These are phyloP conservation scores for Mariannaea elegans DNA, from an alignment of 2,329 filamentous ascomycete species.

Conservation along the genomic window DNA sequence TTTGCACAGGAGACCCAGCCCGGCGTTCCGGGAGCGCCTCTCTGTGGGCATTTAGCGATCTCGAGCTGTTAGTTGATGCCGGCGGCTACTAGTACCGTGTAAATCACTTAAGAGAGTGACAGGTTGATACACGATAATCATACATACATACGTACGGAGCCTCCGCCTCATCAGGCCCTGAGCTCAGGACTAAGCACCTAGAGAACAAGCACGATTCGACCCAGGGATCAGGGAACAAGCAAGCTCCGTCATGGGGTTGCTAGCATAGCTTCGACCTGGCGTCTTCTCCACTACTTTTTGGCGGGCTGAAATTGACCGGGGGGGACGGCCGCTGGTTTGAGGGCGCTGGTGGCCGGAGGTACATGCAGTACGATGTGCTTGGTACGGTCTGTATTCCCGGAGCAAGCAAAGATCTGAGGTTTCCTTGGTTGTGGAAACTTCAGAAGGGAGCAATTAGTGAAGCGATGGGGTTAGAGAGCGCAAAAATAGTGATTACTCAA, in stretches of 20 bases:
- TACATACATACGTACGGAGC: conserved; percentile 6
- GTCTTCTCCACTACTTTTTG: not conserved
- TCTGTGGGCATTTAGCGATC: not conserved
- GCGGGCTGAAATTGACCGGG: conserved; percentile 33
- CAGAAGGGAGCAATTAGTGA: not conserved
- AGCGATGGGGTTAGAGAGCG: too few relatives aligned
- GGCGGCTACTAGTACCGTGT: too few relatives aligned
- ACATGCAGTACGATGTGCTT: not conserved
- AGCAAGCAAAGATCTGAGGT: not conserved
- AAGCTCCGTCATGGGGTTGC: not conserved
- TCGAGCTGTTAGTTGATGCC: not conserved
- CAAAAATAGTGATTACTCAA: too few relatives aligned
- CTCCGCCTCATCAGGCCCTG: not conserved
- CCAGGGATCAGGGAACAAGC: conserved; percentile 18
- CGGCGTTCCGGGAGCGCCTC: conserved; percentile 25
- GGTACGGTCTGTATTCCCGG: not conserved
- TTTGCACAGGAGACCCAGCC: conserved; percentile 19
- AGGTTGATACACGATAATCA: not conserved
- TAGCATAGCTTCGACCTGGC: too few relatives aligned
- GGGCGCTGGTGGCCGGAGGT: conserved; percentile 24
- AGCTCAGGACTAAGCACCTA: not conserved
- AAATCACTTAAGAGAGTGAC: not conserved
- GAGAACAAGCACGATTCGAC: not conserved
- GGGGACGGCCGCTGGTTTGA: conserved; percentile 41
- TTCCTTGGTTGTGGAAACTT: not conserved